A percentile compares a stretch with the other conserved stretches of the same genome.
Conservation (phyloP, 225 moss, liverwort and hornwort species). For the Ulota crispa region DNA sequence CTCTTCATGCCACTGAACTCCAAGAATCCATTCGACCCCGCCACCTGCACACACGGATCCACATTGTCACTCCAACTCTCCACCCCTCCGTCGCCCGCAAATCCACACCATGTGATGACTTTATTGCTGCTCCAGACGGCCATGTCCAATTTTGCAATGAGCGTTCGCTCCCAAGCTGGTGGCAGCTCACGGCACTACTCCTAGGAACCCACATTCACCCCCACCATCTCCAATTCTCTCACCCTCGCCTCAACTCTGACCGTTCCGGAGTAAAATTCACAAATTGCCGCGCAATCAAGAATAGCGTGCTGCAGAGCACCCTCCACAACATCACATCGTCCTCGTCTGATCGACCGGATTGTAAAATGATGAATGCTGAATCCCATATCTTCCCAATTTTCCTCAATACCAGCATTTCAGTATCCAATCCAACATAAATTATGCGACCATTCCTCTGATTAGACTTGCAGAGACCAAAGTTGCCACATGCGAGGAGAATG, state of each 20-base stretch:
- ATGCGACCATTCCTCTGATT: too few relatives aligned
- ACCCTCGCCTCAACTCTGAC: neutral
- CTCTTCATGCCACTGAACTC: conserved; percentile 91
- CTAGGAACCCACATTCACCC: neutral
- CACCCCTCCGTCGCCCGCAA: neutral
- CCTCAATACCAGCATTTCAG: neutral
- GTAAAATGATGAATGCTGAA: neutral
- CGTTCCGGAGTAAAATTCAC: neutral
- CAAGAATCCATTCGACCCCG: conserved; percentile 55
- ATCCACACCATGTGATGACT: neutral
- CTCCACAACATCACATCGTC: neutral
- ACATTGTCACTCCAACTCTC: neutral
- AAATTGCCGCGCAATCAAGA: neutral
- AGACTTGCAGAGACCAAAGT: neutral
- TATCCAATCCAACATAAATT: neutral
- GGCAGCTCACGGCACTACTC: neutral
- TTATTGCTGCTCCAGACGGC: neutral
- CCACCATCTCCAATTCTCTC: neutral
- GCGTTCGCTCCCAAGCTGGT: neutral
- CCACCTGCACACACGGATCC: conserved; percentile 27
- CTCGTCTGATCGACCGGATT: neutral
- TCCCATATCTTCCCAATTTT: neutral
- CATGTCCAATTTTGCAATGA: neutral
- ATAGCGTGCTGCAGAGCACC: neutral
- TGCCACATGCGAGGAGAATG: neutral